A percentile compares a stretch with the other conserved stretches of the same genome.
These are phyloP conservation scores for Anisodus tanguticus DNA, from an alignment of 257 asterid species.

Conservation along the genomic window DNA sequence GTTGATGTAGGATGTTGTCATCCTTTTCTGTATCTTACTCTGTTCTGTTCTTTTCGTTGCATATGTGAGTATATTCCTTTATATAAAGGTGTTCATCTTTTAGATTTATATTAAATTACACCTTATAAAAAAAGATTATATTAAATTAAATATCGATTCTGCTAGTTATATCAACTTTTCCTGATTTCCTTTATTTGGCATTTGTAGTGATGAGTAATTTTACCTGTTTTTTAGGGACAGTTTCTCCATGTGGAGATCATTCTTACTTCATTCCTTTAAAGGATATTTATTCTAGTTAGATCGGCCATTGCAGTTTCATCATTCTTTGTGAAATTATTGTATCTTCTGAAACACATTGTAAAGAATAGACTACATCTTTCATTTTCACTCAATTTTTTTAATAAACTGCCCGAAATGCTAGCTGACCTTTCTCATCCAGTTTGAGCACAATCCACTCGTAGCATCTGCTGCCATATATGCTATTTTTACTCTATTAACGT, in stretches of 20 bases:
- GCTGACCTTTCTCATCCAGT: neutral
- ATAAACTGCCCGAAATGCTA: neutral
- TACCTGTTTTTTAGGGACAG: neutral
- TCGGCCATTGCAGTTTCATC: constrained; percentile 18
- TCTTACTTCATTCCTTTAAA: neutral
- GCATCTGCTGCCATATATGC: neutral
- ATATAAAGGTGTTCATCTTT: neutral
- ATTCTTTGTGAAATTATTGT: neutral
- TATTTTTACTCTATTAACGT: neutral
- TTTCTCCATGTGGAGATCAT: neutral
- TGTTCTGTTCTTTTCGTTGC: neutral
- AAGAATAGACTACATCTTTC: neutral
- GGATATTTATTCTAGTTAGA: constrained; percentile 1
- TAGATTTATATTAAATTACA: neutral
- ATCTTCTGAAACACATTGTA: constrained; percentile 1
- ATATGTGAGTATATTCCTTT: neutral
- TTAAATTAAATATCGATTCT: neutral
- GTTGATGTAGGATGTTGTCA: neutral
- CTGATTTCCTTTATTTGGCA: neutral
- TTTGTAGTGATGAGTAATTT: neutral
- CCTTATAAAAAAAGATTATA: neutral
- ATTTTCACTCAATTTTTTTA: neutral
- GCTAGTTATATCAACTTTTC: neutral
- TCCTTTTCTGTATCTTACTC: constrained; percentile 6
- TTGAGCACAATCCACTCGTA: neutral